phyloP scores from a whole-genome alignment of 768 basidiomycete species.

The Leccinellum rugosiceps region DNA sequence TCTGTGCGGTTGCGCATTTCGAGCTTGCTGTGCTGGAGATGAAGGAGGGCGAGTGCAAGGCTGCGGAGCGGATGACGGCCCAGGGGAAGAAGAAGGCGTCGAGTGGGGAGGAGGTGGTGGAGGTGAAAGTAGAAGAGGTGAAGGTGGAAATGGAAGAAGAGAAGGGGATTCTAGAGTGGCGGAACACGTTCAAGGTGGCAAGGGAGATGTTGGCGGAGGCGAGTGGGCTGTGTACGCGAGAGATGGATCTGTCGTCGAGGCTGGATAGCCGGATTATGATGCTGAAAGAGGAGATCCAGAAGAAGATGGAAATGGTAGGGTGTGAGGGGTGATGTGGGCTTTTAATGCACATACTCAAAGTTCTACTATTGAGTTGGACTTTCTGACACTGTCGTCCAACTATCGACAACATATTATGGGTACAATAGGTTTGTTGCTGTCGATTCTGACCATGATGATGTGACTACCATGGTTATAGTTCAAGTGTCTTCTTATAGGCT shows the following conservation, averaged over 20 bases:
- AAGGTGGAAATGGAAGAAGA: neutral
- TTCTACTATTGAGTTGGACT: too few relatives aligned
- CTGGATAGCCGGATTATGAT: slow-evolving; percentile 68
- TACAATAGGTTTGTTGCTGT: too few relatives aligned
- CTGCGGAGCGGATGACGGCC: slow-evolving; percentile 31
- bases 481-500: too few relatives aligned
- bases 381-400: too few relatives aligned
- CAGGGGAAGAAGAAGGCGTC: neutral
- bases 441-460: too few relatives aligned
- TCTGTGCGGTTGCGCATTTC: slow-evolving; percentile 61
- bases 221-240: slow-evolving; percentile 44
- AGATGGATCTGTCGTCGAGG: slow-evolving; percentile 61
- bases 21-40: slow-evolving; percentile 72
- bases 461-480: too few relatives aligned
- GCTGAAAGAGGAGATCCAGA: slow-evolving; percentile 65
- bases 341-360: too few relatives aligned
- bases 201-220: slow-evolving; percentile 51
- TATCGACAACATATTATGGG: too few relatives aligned
- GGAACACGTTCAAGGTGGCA: slow-evolving; percentile 44
- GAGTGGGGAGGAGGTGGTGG: neutral
- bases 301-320: slow-evolving; percentile 52
- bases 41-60: slow-evolving; percentile 49
- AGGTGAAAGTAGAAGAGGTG: neutral
- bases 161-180: slow-evolving; percentile 39
- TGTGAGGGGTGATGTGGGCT: slow-evolving; percentile 5